Base-by-base conservation (phyloP, 2,329 filamentous ascomycete species). In the Pseudocercospora ulei region DNA sequence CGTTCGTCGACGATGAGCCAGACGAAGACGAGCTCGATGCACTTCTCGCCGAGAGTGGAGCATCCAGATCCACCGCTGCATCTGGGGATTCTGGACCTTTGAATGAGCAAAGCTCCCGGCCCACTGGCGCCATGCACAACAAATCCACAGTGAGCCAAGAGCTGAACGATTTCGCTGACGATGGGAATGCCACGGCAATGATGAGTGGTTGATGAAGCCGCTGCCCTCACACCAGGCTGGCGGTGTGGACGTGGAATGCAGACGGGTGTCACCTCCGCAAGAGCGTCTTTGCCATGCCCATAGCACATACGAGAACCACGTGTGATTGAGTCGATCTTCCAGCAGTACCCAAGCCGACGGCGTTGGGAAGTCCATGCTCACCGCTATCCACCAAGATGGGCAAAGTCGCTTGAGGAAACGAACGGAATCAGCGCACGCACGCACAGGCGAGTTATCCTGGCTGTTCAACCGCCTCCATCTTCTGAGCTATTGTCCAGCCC, bases 171-270 rank as follows among this genome's bases (percentile, higher is more conserved):
- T 76, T 73, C 56, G 71, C 68, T 1, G 76, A 78, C 38, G 77
- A 80, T 8, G 75, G 80, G 59, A 78, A 76, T 43, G 77, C 72
- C 1, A 78, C 85, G 75, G 74, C 71, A 23, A 51, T 49, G 20
- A 56, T 62, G 53, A 49, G 43, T 17, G 35, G 43, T 7, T 35
- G 25, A 35, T 44, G 33, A 39, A 33, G 19, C 29, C 17, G 18
- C 27, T 18, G 27, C 16, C 27, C 18, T 9, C n/a, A 9, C 18
- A 26, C 29, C n/a, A 28, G 11, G 30, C 30, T 35, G 20, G 13
- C 28, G 37, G 37, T 39, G 43, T 38, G 35, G 37, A 34, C 14
- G 29, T 12, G n/a, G 16, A 5, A n/a, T n/a, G 18, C 8, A 20
- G 8, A 12, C 29, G 14, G 16, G 22, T 33, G n/a, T 33, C 17